phyloP scores from a whole-genome alignment of 1,284 basidiomycete species.

The Amylostereum areolatum region DNA sequence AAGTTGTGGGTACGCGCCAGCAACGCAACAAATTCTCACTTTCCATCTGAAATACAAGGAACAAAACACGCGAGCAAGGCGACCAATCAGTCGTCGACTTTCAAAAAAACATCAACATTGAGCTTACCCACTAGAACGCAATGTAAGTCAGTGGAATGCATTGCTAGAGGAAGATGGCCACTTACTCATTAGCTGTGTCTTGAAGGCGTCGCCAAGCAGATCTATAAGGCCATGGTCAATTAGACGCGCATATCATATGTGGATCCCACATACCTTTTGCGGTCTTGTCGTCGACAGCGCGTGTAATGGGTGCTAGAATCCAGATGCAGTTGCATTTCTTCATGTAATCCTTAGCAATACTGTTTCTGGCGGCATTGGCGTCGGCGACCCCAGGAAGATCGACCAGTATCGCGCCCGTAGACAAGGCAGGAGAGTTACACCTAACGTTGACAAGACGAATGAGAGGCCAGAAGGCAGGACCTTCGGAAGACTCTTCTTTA shows the following conservation, averaged over 20 bases:
- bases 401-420: slow-evolving; percentile 51
- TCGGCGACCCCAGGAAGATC: slow-evolving; percentile 61
- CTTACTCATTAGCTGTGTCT: slow-evolving; percentile 55
- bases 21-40: slow-evolving; percentile 24
- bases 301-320: slow-evolving; percentile 49
- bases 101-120: background rate
- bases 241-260: background rate
- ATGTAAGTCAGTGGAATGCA: slow-evolving; percentile 2
- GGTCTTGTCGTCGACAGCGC: slow-evolving; percentile 54
- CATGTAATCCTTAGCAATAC: slow-evolving; percentile 55
- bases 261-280: slow-evolving; percentile 36
- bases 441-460: slow-evolving; percentile 56
- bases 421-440: slow-evolving; percentile 43
- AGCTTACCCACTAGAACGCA: slow-evolving; percentile 24
- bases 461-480: slow-evolving; percentile 54
- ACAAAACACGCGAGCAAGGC: background rate
- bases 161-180: slow-evolving; percentile 18
- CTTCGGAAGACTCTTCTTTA: slow-evolving; percentile 26
- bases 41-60: slow-evolving; percentile 33
- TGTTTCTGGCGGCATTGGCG: slow-evolving; percentile 50
- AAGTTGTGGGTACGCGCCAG: too few relatives aligned
- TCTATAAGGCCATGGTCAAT: slow-evolving; percentile 25
- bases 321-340: slow-evolving; percentile 53
- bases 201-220: slow-evolving; percentile 55
- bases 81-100: background rate